A percentile compares a stretch with the other conserved stretches of the same genome.
These are phyloP conservation scores for Microdochium trichocladiopsis DNA, from an alignment of 2,329 filamentous ascomycete genomes.

Conservation along the genomic window DNA sequence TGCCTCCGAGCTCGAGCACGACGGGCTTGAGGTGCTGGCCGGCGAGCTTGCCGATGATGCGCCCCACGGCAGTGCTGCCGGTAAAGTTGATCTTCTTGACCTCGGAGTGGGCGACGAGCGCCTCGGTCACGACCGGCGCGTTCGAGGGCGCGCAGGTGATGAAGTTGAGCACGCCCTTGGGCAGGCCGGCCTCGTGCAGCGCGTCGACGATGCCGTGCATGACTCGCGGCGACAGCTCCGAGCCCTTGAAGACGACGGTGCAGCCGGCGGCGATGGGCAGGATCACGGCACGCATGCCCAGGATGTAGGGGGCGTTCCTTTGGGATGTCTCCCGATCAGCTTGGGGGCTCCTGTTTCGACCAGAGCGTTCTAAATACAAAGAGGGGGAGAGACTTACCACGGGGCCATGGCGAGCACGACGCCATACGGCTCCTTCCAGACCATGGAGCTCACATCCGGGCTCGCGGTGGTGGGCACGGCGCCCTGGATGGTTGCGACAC, in stretches of 20 bases:
- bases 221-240: conserved; percentile 49
- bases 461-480: conserved; percentile 22
- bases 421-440: conserved; percentile 61
- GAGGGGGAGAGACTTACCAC: conserved; percentile 38
- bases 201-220: conserved; percentile 50
- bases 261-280: conserved; percentile 59
- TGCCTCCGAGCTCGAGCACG: conserved; percentile 64
- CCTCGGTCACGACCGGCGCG: conserved; percentile 51
- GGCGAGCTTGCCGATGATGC: conserved; percentile 54
- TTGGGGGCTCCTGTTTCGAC: not conserved
- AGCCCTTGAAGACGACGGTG: conserved; percentile 57
- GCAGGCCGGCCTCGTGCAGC: conserved; percentile 58
- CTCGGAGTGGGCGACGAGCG: conserved; percentile 51
- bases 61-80: conserved; percentile 57
- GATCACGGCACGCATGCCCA: conserved; percentile 35
- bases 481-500: conserved; percentile 23
- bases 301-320: conserved; percentile 35
- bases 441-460: conserved; percentile 45
- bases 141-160: conserved; percentile 50
- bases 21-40: conserved; percentile 62
- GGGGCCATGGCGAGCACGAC: conserved; percentile 61
- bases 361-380: not conserved
- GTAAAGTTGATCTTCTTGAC: conserved; percentile 68
- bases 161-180: conserved; percentile 57
- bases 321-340: conserved; percentile 4